A percentile compares a stretch with the other conserved stretches of the same genome.
These are phyloP conservation scores for Phascolomyces articulosus DNA, from an alignment of 371 early-diverging fungal species.

Conservation along the genomic window DNA sequence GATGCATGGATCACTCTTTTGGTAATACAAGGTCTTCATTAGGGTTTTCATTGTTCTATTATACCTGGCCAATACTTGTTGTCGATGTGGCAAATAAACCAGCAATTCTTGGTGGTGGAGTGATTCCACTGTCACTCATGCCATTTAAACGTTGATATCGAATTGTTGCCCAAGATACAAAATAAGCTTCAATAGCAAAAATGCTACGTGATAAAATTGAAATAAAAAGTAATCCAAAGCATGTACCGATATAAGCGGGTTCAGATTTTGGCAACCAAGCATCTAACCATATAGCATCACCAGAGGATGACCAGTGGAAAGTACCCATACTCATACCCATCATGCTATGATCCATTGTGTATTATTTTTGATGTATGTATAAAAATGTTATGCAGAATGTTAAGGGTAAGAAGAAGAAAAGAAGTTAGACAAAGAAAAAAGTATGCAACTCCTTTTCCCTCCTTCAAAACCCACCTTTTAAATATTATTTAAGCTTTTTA, in stretches of 20 bases:
- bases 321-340: conserved; percentile 50
- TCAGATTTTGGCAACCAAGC: conserved; percentile 51
- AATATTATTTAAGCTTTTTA: neutral
- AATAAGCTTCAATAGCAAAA: conserved; percentile 54
- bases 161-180: conserved; percentile 40
- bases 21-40: too few relatives aligned
- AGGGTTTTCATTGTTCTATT: neutral
- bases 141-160: conserved; percentile 33
- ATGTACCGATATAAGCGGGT: conserved; percentile 59
- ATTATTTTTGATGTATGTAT: neutral
- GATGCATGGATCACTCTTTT: neutral
- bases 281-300: conserved; percentile 46
- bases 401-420: neutral
- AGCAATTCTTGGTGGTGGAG: neutral
- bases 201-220: conserved; percentile 52
- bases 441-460: too few relatives aligned
- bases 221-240: conserved; percentile 56
- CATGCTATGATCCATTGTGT: conserved; percentile 8
- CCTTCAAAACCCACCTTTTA: neutral
- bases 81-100: neutral
- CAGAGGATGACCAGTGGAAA: conserved; percentile 45
- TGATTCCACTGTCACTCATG: neutral
- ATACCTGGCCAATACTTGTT: neutral
- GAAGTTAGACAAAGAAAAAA: too few relatives aligned
- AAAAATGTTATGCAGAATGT: neutral